A percentile compares a stretch with the other conserved stretches of the same genome.
phyloP scores from a whole-genome alignment of 495 filamentous ascomycete species.

The Amphirosellinia nigrospora region DNA sequence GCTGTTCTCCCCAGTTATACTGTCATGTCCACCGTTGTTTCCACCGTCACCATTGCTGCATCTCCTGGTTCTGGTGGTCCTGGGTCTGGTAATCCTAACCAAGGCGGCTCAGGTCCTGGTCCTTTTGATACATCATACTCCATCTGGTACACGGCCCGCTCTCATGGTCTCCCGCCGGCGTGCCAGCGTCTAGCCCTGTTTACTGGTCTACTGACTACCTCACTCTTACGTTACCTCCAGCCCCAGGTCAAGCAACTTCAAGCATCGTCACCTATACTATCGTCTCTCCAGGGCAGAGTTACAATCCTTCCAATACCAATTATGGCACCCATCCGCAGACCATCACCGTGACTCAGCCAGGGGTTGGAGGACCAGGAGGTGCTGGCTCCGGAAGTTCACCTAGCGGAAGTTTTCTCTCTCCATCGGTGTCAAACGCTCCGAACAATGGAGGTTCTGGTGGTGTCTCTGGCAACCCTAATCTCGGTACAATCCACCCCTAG shows the following conservation, averaged over 20 bases:
- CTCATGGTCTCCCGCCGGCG: slow-evolving; percentile 34
- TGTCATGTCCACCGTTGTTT: slow-evolving; percentile 39
- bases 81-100: slow-evolving; percentile 31
- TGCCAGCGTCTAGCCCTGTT: slow-evolving; percentile 26
- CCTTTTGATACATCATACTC: slow-evolving; percentile 20
- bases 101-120: slow-evolving; percentile 18
- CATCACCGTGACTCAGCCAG: slow-evolving; percentile 19
- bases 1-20: slow-evolving; percentile 28
- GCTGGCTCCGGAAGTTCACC: neutral
- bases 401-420: neutral
- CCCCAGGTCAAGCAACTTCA: slow-evolving; percentile 26
- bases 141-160: slow-evolving; percentile 27
- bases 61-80: slow-evolving; percentile 31
- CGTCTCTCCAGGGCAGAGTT: slow-evolving; percentile 27
- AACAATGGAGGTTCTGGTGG: slow-evolving; percentile 23
- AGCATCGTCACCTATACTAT: slow-evolving; percentile 38
- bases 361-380: slow-evolving; percentile 17
- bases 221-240: slow-evolving; percentile 38
- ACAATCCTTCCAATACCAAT: slow-evolving; percentile 4
- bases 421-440: slow-evolving; percentile 9
- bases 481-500: slow-evolving; percentile 1
- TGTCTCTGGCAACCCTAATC: neutral
- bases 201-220: slow-evolving; percentile 38
- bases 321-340: slow-evolving; percentile 14
- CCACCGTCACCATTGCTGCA: slow-evolving; percentile 34